Evolutionary conservation across 176 grass and related monocot species (phyloP), one percentile per base, ranked within the genome.

Genomic region (Avena sativa): DNA sequence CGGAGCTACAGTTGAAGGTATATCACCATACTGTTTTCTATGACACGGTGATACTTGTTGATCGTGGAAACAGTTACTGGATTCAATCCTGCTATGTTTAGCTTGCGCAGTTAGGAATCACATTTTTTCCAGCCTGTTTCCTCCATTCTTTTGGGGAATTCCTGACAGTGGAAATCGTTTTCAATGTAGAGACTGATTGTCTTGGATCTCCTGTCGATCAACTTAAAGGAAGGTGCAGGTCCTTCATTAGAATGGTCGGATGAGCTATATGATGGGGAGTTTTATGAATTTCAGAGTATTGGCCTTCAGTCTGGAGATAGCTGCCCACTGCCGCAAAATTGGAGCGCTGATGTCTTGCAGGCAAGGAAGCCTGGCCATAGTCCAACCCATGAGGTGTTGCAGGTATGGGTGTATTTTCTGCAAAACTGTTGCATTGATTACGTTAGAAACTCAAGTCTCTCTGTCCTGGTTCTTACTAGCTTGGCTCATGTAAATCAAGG

Each of bases 1-100:
- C 78, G 13, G 90, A 98, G 81, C 81, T 96, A 85, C 72, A 81
- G 78, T 83, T 96, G 85, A 98, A 96, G 97, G 97, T 94, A 90
- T 9, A 74, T 12, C 19, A 38, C 3, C 71, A 34, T 3, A 53
- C 21, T 64, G 34, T 56, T 65, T 20, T 74, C 12, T 26, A 72
- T 69, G 72, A 60, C 53, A 21, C 66, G 20, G 6, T n/a, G 46
- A 78, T 89, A 17, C 20, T 84, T 89, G 13, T 80, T 50, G 19
- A 81, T 19, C n/a, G 12, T n/a, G 66, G 21, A 85, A 79, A 61
- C 4, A 58, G 8, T 21, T 16, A 1, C 6, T 76, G 9, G 6
- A 10, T 17, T 82, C 23, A 52, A 8, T 79, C 86, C 55, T 70
- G 19, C 10, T 85, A 15, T 81, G 21, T 79, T 79, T 70, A 60